Evolutionary conservation across 441 rosid genomes (phyloP).

Genomic region (Flueggea neowawraea): DNA sequence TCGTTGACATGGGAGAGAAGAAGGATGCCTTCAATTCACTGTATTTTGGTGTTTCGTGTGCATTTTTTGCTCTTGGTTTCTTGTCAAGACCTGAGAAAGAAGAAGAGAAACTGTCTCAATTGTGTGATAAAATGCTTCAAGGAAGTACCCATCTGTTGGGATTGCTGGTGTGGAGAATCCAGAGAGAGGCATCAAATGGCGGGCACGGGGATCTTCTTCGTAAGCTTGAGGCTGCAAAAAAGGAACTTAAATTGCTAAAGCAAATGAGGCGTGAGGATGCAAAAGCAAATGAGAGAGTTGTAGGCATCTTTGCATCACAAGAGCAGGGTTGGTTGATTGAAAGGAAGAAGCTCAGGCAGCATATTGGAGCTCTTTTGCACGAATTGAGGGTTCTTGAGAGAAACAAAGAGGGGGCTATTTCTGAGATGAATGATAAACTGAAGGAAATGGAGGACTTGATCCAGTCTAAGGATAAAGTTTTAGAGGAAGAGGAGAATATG

Average conservation of each 20-base stretch:
- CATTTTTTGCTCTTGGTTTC: conserved; percentile 44
- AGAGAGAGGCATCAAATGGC: conserved; percentile 30
- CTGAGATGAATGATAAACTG: conserved; percentile 43
- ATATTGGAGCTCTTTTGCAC: conserved; percentile 57
- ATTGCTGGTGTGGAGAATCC: conserved; percentile 63
- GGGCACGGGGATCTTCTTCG: conserved; percentile 34
- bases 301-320: conserved; percentile 71
- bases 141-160: conserved; percentile 70
- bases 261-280: conserved; percentile 72
- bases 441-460: conserved; percentile 49
- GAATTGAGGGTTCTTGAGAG: conserved; percentile 45
- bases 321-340: conserved; percentile 84
- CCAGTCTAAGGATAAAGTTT: conserved; percentile 49
- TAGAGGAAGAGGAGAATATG: conserved; percentile 51
- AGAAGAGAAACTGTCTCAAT: conserved; percentile 49
- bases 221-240: conserved; percentile 50
- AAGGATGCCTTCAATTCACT: conserved; percentile 40
- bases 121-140: conserved; percentile 49
- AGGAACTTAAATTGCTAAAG: conserved; percentile 56
- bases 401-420: conserved; percentile 40
- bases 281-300: conserved; percentile 91
- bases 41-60: conserved; percentile 70
- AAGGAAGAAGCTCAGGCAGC: conserved; percentile 54
- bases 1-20: conserved; percentile 30
- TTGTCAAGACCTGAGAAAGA: conserved; percentile 32